Conservation (phyloP, 1,284 basidiomycete genomes). For the Sanguinoderma infundibulare region DNA sequence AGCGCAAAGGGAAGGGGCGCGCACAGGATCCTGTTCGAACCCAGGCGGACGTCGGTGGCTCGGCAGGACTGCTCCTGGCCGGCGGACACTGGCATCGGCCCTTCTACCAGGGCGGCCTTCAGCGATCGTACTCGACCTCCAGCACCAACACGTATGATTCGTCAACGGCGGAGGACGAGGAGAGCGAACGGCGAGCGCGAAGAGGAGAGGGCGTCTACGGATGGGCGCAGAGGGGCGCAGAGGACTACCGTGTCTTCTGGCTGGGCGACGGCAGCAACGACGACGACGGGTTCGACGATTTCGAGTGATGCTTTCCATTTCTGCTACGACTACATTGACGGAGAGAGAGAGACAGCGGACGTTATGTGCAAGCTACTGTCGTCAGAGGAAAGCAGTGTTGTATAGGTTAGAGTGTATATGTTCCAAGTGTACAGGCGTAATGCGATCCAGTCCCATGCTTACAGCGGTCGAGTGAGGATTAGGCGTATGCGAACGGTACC, state of each 20-base stretch:
- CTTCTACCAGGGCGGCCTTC: constrained; percentile 40
- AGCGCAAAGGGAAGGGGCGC: constrained; percentile 53
- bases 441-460: constrained; percentile 21
- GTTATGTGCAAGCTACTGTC: constrained; percentile 11
- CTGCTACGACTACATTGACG: constrained; percentile 24
- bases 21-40: constrained; percentile 52
- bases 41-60: constrained; percentile 65
- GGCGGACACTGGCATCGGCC: constrained; percentile 77
- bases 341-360: constrained; percentile 5
- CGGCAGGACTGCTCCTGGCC: constrained; percentile 60
- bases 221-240: constrained; percentile 68
- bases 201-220: constrained; percentile 69
- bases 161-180: constrained; percentile 48
- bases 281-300: constrained; percentile 26
- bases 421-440: constrained; percentile 28
- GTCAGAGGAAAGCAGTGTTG: constrained; percentile 27
- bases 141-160: constrained; percentile 51
- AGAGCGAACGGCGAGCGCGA: constrained; percentile 29
- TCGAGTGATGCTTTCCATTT: constrained; percentile 17
- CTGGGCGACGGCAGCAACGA: constrained; percentile 58
- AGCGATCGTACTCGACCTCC: constrained; percentile 45
- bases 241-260: constrained; percentile 82
- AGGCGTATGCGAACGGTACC: constrained; percentile 1
- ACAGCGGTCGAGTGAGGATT: neutral
- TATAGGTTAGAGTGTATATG: constrained; percentile 24